Evolutionary conservation across 176 grass and related monocot species (phyloP), one percentile per base, ranked within the genome.

Genomic region (Oryza punctata): DNA sequence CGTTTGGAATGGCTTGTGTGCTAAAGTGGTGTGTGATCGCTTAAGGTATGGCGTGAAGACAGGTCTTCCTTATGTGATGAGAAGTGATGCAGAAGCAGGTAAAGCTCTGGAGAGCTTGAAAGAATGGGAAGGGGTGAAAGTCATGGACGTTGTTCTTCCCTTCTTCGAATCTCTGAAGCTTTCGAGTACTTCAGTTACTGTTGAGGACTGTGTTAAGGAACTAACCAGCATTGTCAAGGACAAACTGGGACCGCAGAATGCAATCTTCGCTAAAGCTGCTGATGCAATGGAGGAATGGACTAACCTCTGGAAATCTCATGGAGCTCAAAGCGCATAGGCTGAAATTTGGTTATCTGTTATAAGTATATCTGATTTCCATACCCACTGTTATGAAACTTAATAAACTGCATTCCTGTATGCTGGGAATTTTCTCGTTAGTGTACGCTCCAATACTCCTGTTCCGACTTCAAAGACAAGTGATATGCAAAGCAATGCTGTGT

Each of bases 221-320:
- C 84, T 99, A 16, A 89, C 96, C 6, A 79, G 80, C 43, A 63
- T 84, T 59, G 96, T 94, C 12, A 91, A 76, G 76, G 89, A 90
- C 86, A 85, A 89, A 18, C 61, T 99, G 63, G 91, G 91, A 35
- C 70, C 81, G 0, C 75, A 89, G 81, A 96, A 91, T 81, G 80
- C 87, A 7, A 70, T 92, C 54, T 99, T 92, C 75, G 32, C 73
- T 24, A 83, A 81, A 32, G 89, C 96, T 26, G 93, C 93, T 1
- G 82, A 94, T 60, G 89, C 89, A 2, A 99, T 99, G 96, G 89
- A 90, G 57, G 93, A 95, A 63, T 96, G 96, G 93, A 75, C 84
- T 54, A 89, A 89, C 5, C 87, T 99, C 35, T 99, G 96, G 96
- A 92, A 94, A 70, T 59, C 89, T 79, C 64, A 89, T 81, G 91